Base-by-base conservation (phyloP, 2,329 filamentous ascomycete genomes). In the Colletotrichum sp. region DNA sequence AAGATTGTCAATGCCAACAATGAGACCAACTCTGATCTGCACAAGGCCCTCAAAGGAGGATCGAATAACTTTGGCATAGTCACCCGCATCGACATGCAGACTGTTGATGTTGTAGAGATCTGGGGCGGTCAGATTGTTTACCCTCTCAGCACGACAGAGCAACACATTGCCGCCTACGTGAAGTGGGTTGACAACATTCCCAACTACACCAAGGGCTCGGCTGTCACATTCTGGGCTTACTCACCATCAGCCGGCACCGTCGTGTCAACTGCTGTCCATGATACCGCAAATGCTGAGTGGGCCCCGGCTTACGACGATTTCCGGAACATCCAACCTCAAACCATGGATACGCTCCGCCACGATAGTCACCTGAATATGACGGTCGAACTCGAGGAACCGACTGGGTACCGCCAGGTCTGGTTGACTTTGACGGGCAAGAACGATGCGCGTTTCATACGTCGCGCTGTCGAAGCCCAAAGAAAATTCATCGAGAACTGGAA, bases 31-130 rank as follows among this genome's bases (percentile, higher is more conserved):
- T 39, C 78, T 0, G 87, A 90, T 75, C 83, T 90, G 1, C 90
- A 83, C 78, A 84, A 83, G 77, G 88, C 87, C 0, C 82, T 89
- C 3, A 87, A 87, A 71, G 89, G 88, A 6, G 88, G 89, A 18
- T 83, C 83, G 21, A 86, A 83, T 72, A 90, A 90, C 78, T 87
- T 88, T 64, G 87, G 87, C 36, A 82, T 86, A 71, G 82, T 85
- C 2, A 84, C 86, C 3, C 76, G 79, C 12, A 82, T 84, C 67
- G 81, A 84, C 70, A 63, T 68, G 59, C 69, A 48, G 21, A 72
- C 74, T 1, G 66, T 76, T 15, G 63, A 67, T 4, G 63, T 30
- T 2, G 52, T 57, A 6, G 28, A 67, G 43, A 21, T 75, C 24
- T 76, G 73, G 76, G 76, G 76, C 39, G 76, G 73, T 16, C 43